Evolutionary conservation across 2,329 filamentous ascomycete genomes (phyloP).

Genomic region (Emydomyces testavorans): DNA sequence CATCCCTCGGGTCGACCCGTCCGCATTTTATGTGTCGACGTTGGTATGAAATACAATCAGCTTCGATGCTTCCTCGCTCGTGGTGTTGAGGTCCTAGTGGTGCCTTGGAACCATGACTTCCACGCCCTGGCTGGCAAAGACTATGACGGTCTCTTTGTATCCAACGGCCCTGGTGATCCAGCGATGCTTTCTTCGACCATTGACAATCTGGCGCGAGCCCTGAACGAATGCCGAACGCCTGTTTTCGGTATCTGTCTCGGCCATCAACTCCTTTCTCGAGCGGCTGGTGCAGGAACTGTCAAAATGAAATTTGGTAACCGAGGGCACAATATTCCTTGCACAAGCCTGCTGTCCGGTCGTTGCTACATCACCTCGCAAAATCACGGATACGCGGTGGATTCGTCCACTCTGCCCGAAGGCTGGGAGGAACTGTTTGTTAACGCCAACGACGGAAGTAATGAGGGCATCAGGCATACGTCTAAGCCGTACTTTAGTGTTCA

Average conservation of each 20-base stretch:
- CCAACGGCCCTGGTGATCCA: conserved; percentile 93
- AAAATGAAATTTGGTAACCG: conserved; percentile 99
- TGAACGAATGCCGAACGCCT: conserved; percentile 69
- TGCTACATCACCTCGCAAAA: conserved; percentile 99
- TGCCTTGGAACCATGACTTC: conserved; percentile 94
- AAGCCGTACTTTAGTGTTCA: conserved; percentile 98
- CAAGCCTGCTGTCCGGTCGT: conserved; percentile 84
- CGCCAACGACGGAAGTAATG: conserved; percentile 95
- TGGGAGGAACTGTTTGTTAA: conserved; percentile 97
- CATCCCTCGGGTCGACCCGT: conserved; percentile 80
- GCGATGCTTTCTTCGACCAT: conserved; percentile 69
- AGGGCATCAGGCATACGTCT: conserved; percentile 79
- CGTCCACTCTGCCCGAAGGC: conserved; percentile 57
- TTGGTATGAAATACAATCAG: conserved; percentile 98
- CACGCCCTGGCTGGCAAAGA: conserved; percentile 61
- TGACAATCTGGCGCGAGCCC: conserved; percentile 62
- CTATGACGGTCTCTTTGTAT: conserved; percentile 95
- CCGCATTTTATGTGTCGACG: conserved; percentile 84
- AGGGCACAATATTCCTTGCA: conserved; percentile 96
- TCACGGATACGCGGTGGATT: conserved; percentile 89
- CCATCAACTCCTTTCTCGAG: conserved; percentile 82
- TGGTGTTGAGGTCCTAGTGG: conserved; percentile 86
- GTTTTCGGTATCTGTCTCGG: conserved; percentile 95
- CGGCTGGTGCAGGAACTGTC: conserved; percentile 68
- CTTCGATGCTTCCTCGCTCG: conserved; percentile 81